phyloP scores from a whole-genome alignment of 306 rosid genomes.

The Parietaria judaica region DNA sequence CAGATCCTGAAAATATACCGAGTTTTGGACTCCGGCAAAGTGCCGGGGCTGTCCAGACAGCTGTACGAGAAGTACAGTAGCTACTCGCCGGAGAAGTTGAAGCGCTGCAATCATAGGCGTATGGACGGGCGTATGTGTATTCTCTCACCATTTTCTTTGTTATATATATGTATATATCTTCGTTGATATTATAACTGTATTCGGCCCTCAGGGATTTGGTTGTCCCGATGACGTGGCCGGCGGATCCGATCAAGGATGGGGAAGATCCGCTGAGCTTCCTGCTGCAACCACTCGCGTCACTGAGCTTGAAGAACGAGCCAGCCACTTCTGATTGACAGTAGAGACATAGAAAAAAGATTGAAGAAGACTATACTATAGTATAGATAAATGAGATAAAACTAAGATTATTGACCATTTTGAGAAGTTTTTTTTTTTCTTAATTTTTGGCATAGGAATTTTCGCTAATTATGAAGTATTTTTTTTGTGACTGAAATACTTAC shows the following conservation, averaged over 20 bases:
- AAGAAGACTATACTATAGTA: too few species aligned
- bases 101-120: background rate
- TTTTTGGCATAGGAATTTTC: too few species aligned
- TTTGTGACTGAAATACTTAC: too few species aligned
- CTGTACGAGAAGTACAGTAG: background rate
- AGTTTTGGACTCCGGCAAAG: background rate
- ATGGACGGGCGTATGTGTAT: background rate
- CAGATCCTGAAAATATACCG: background rate
- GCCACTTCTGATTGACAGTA: too few species aligned
- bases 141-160: background rate
- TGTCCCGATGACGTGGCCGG: slow-evolving; percentile 29
- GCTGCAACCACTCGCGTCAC: too few species aligned
- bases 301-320: too few species aligned
- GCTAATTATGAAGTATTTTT: too few species aligned
- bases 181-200: background rate
- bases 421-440: too few species aligned
- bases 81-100: background rate
- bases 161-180: background rate
- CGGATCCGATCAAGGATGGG: background rate
- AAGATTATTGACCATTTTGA: too few species aligned
- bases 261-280: too few species aligned
- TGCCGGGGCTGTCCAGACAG: background rate
- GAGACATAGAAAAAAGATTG: too few species aligned
- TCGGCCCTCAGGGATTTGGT: background rate
- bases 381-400: too few species aligned